Base-by-base conservation (phyloP, 140 eudicot genomes). In the Oenanthe javanica region DNA sequence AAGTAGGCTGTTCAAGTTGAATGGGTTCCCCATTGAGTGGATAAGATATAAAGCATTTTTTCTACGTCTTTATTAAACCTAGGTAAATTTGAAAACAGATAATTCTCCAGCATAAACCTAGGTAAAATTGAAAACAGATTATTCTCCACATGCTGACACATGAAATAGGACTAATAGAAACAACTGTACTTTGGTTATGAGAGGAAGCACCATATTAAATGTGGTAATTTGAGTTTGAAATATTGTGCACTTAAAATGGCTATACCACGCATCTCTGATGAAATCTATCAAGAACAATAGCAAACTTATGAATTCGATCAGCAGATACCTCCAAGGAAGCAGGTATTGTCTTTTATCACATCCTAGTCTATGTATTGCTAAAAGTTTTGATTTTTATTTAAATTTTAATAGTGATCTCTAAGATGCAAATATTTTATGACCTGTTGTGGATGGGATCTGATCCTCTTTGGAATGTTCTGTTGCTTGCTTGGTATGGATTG, bases 381-480 rank as follows among this genome's bases (percentile, higher is more conserved):
- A 75, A 82, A 80, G 79, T 72, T 71, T 12, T 75, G 21, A 61
- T 49, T 31, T 31, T 31, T 31, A 31, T 31, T 31, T 31, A 31
- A 42, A 73, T 49, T 71, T n/a, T 59, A 2, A 36, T 80, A 55
- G 64, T 74, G 67, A 43, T 55, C 76, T 48, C 72, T 47, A 8
- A 18, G 46, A 78, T 73, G 48, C 46, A 78, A 21, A 50, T 21
- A 79, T 82, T 45, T 83, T 79, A 94, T 82, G 89, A 84, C 75
- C 88, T 83, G 83, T 94, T 94, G 86, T 94, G 97, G 76, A 94
- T 91, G 36, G 97, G 98, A 31, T 31, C 31, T 31, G 31, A 31
- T 31, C 31, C 31, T 31, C 31, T 31, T 31, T 31, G 31, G 31
- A 31, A 31, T 31, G 31, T 31, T 31, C 31, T 31, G 31, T 31